Conservation (phyloP, 2,329 filamentous ascomycete genomes). For the Zasmidium citrigriseum region DNA sequence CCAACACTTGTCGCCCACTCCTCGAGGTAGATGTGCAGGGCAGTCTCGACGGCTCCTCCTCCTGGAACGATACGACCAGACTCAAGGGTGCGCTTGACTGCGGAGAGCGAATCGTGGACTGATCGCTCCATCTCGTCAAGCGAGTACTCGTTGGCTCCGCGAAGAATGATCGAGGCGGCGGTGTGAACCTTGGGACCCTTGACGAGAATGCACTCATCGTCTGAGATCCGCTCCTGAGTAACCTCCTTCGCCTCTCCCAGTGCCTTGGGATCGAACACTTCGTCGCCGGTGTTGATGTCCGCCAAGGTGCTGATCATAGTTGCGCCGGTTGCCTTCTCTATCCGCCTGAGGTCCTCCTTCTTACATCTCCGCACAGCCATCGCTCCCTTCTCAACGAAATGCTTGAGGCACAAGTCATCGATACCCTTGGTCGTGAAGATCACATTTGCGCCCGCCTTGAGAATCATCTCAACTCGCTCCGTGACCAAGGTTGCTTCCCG, state of each 20-base stretch:
- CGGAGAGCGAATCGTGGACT: constrained; percentile 92
- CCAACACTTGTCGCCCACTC: constrained; percentile 96
- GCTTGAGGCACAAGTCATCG: constrained; percentile 91
- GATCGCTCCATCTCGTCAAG: constrained; percentile 99
- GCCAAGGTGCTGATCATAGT: constrained; percentile 91
- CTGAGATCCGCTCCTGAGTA: constrained; percentile 95
- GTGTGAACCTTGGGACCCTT: constrained; percentile 94
- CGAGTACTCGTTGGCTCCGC: constrained; percentile 92
- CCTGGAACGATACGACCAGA: constrained; percentile 96
- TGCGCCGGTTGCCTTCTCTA: constrained; percentile 93
- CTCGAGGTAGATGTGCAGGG: constrained; percentile 97
- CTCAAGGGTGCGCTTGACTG: constrained; percentile 95
- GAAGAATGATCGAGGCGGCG: constrained; percentile 92
- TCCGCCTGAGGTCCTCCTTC: constrained; percentile 95
- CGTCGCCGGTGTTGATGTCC: constrained; percentile 87
- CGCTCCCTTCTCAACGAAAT: constrained; percentile 89
- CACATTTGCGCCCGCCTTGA: constrained; percentile 96
- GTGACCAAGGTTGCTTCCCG: constrained; percentile 91
- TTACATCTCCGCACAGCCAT: constrained; percentile 97
- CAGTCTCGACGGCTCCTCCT: constrained; percentile 96
- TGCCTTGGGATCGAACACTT: constrained; percentile 89
- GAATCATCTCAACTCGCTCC: constrained; percentile 93
- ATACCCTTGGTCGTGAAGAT: constrained; percentile 98
- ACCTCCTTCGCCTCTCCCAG: constrained; percentile 94
- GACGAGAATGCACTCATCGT: constrained; percentile 96